Percentiles rank a stretch among this genome's conserved stretches.
These are phyloP conservation scores for Nakaseomyces nivariensis DNA, from an alignment of 1,139 yeast genomes.

Conservation along the genomic window DNA sequence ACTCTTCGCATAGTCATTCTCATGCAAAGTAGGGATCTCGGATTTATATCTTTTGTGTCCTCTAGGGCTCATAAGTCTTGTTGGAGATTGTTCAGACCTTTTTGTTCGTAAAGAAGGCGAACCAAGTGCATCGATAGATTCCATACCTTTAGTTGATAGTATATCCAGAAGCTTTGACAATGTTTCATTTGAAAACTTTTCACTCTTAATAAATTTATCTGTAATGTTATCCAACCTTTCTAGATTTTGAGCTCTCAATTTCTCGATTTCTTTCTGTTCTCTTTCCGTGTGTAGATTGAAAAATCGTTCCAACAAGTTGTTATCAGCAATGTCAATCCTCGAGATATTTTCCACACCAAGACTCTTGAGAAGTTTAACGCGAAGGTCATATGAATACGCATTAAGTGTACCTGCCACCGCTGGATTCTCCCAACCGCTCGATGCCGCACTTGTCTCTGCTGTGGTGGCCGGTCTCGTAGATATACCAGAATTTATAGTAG, in stretches of 20 bases:
- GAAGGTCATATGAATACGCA: constrained; percentile 1
- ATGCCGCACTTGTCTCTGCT: constrained; percentile 3
- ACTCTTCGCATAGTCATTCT: constrained; percentile 2
- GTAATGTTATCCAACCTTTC: constrained; percentile 12
- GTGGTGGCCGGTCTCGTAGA: constrained; percentile 1
- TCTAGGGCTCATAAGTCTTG: constrained; percentile 11
- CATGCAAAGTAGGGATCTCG: constrained; percentile 10
- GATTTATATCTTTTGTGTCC: constrained; percentile 12
- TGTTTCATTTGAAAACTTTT: constrained; percentile 11
- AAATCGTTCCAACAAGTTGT: constrained; percentile 11
- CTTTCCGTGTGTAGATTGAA: constrained; percentile 14
- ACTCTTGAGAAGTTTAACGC: constrained; percentile 9
- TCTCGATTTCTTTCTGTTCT: constrained; percentile 15
- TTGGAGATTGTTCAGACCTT: constrained; percentile 10
- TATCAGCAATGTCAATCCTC: constrained; percentile 8
- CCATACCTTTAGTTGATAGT: constrained; percentile 2
- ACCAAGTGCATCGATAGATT: not conserved
- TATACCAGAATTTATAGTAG: not conserved
- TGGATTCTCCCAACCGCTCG: constrained; percentile 2
- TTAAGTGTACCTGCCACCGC: constrained; percentile 2
- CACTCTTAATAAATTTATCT: constrained; percentile 13
- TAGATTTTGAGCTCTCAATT: constrained; percentile 13
- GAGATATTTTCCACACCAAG: constrained; percentile 10
- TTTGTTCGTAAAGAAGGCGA: constrained; percentile 6
- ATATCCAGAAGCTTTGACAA: constrained; percentile 12